Evolutionary conservation across 202 grass and related monocot genomes (phyloP).

Genomic region (Panicum virgatum): DNA sequence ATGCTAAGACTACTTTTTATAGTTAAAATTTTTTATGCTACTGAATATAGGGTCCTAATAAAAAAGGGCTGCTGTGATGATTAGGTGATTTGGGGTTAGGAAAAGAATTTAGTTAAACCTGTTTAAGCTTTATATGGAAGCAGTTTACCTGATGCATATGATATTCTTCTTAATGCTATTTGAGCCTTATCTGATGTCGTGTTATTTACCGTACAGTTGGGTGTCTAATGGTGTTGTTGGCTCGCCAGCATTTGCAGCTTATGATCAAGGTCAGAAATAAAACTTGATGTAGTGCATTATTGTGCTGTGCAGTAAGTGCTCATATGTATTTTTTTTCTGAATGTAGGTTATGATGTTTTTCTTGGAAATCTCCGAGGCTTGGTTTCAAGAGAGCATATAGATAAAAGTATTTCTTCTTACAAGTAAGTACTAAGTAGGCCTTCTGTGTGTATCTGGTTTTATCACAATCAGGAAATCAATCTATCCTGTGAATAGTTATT

Average conservation of each 20-base stretch:
- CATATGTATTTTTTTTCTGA: neutral
- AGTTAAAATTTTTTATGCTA: neutral
- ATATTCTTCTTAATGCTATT: neutral
- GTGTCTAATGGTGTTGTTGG: slow-evolving; percentile 97
- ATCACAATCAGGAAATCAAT: neutral
- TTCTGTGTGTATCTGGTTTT: slow-evolving; percentile 7
- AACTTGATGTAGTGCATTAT: slow-evolving; percentile 10
- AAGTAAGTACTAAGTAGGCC: slow-evolving; percentile 81
- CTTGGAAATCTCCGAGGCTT: slow-evolving; percentile 93
- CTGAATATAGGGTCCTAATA: neutral
- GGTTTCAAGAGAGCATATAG: slow-evolving; percentile 87
- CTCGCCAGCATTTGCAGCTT: slow-evolving; percentile 96
- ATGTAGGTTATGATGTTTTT: slow-evolving; percentile 95
- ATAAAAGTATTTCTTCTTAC: slow-evolving; percentile 84
- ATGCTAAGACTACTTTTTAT: neutral
- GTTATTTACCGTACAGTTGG: slow-evolving; percentile 57
- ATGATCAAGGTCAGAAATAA: slow-evolving; percentile 84
- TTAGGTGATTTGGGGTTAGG: neutral
- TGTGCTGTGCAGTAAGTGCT: slow-evolving; percentile 14
- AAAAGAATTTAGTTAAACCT: neutral
- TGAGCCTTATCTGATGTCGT: slow-evolving; percentile 22
- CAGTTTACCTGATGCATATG: neutral
- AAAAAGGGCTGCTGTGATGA: neutral
- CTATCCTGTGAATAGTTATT: neutral
- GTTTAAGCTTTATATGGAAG: neutral